Conservation (phyloP, 2,329 filamentous ascomycete genomes). For the Paracorniculantispora psalliotae region DNA sequence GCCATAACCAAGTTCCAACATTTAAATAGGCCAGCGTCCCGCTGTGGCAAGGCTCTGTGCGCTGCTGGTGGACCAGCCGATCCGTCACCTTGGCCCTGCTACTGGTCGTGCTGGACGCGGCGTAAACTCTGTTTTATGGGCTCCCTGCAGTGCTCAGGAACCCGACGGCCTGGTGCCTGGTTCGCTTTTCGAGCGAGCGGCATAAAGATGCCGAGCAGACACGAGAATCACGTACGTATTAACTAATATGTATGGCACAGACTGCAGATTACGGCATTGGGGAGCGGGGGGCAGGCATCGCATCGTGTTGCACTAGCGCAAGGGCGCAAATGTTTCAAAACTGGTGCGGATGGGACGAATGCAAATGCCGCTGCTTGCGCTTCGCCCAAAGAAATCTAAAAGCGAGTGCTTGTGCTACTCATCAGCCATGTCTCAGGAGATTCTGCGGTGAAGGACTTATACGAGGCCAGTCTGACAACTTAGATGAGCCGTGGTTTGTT, state of each 20-base stretch:
- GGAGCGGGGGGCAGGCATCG: neutral
- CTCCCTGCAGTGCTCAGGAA: neutral
- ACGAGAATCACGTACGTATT: neutral
- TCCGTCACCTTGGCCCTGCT: neutral
- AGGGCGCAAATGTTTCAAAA: neutral
- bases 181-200: neutral
- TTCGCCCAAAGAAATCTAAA: neutral
- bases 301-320: neutral
- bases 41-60: neutral
- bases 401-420: neutral
- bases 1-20: too few species aligned
- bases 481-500: too few species aligned
- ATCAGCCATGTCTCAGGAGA: neutral
- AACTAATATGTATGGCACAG: neutral
- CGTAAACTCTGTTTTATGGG: conserved; percentile 11
- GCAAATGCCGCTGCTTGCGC: neutral
- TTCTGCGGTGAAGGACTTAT: neutral
- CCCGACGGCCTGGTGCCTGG: neutral
- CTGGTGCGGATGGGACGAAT: neutral
- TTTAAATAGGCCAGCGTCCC: too few species aligned
- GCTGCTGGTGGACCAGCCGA: neutral
- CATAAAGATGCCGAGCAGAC: neutral
- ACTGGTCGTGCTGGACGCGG: neutral
- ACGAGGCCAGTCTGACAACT: too few species aligned
- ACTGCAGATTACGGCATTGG: neutral